Conservation (phyloP, 1,139 yeast species). For the Geotrichum europaeum region DNA sequence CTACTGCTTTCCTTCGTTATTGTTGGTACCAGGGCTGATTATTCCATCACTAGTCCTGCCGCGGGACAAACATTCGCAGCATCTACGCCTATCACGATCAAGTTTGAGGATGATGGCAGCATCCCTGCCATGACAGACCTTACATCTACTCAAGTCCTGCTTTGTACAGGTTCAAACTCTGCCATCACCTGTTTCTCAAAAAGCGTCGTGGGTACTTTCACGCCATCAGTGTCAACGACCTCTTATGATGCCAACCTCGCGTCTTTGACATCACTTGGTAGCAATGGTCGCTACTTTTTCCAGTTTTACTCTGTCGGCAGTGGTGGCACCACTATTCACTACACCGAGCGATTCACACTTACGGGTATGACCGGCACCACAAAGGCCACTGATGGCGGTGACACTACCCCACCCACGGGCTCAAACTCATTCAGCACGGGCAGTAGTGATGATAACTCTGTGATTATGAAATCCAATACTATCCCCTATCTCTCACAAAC, state of each 20-base stretch:
- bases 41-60: conserved; percentile 48
- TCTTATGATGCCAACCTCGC: conserved; percentile 21
- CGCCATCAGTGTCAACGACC: conserved; percentile 19
- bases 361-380: conserved; percentile 63
- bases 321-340: conserved; percentile 59
- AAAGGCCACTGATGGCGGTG: conserved; percentile 38
- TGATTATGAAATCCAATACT: conserved; percentile 38
- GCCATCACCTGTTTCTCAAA: conserved; percentile 42
- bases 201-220: conserved; percentile 33
- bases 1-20: conserved; percentile 1
- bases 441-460: conserved; percentile 30
- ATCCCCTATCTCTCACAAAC: conserved; percentile 72
- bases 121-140: conserved; percentile 45
- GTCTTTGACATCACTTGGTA: conserved; percentile 38
- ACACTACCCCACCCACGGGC: conserved; percentile 42
- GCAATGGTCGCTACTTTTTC: conserved; percentile 61
- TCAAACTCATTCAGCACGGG: conserved; percentile 25
- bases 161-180: conserved; percentile 63
- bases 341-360: conserved; percentile 60
- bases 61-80: conserved; percentile 48
- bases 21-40: conserved; percentile 44
- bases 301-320: conserved; percentile 49
- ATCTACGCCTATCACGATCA: conserved; percentile 45
- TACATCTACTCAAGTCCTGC: conserved; percentile 44
- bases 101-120: conserved; percentile 57